phyloP scores from a whole-genome alignment of 805 yeast genomes.

The Sungouiella thailandica region DNA sequence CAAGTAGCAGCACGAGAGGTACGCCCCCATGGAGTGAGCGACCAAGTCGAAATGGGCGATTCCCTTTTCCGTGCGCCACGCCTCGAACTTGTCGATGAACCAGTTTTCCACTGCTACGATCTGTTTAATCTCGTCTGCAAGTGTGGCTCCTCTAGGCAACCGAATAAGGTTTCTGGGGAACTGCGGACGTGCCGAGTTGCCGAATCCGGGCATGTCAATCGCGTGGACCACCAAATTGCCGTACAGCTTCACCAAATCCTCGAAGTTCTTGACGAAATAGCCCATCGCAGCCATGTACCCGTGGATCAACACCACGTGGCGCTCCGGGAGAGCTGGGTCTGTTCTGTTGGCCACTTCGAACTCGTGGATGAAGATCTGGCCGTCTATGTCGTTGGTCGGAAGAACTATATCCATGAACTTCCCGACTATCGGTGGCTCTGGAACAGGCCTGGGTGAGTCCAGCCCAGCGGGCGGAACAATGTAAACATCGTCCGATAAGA shows the following conservation, averaged over 20 bases:
- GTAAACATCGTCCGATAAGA: conserved; percentile 26
- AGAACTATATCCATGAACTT: conserved; percentile 26
- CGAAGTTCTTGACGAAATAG: conserved; percentile 35
- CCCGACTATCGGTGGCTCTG: conserved; percentile 5
- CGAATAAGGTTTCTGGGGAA: conserved; percentile 29
- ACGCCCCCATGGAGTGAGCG: conserved; percentile 42
- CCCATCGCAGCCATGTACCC: conserved; percentile 45
- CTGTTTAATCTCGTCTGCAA: conserved; percentile 25
- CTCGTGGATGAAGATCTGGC: conserved; percentile 31
- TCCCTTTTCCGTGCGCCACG: conserved; percentile 26
- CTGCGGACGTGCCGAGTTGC: conserved; percentile 37
- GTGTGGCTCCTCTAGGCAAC: conserved; percentile 13
- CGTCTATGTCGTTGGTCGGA: conserved; percentile 11
- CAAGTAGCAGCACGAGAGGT: conserved; percentile 34
- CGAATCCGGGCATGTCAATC: conserved; percentile 41
- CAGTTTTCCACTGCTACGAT: conserved; percentile 32
- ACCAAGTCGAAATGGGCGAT: conserved; percentile 26
- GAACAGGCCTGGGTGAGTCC: not conserved
- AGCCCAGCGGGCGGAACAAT: conserved; percentile 17
- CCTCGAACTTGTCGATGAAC: conserved; percentile 37
- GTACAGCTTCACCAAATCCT: conserved; percentile 22
- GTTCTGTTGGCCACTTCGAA: conserved; percentile 24
- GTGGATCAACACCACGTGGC: conserved; percentile 32
- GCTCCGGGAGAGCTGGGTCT: conserved; percentile 5
- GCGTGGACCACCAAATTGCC: conserved; percentile 34